These are phyloP conservation scores for Beta macrorhiza DNA, from an alignment of 179 eudicot species.

Conservation along the genomic window DNA sequence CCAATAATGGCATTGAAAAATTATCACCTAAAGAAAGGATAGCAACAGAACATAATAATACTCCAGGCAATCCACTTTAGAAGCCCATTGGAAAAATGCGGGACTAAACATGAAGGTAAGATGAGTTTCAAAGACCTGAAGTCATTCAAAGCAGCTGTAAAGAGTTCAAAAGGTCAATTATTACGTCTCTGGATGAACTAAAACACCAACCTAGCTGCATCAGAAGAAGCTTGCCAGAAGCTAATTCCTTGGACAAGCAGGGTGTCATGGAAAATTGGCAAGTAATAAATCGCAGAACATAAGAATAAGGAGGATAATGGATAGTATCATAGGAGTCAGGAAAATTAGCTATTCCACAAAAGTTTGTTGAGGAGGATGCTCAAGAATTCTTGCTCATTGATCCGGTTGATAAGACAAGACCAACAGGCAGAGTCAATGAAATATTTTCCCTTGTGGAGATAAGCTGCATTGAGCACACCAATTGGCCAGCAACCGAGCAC, in stretches of 20 bases:
- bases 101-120: not conserved
- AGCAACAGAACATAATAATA: not conserved
- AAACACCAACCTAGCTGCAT: not conserved
- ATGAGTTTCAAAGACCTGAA: not conserved
- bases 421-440: not conserved
- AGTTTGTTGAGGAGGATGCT: not conserved
- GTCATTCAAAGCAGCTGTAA: not conserved
- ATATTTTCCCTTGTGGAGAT: not conserved
- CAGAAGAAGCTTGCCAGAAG: not conserved
- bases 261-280: not conserved
- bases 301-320: not conserved
- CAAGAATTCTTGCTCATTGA: not conserved
- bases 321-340: not conserved
- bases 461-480: not conserved
- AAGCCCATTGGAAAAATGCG: not conserved
- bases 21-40: not conserved
- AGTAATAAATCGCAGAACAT: not conserved
- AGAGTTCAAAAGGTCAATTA: not conserved
- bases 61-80: not conserved
- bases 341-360: not conserved
- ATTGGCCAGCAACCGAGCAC: not conserved
- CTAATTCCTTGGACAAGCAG: not conserved
- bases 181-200: not conserved
- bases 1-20: not conserved
- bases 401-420: not conserved